Base-by-base conservation (phyloP, 495 filamentous ascomycete genomes). In the Bryoglossum gracile region DNA sequence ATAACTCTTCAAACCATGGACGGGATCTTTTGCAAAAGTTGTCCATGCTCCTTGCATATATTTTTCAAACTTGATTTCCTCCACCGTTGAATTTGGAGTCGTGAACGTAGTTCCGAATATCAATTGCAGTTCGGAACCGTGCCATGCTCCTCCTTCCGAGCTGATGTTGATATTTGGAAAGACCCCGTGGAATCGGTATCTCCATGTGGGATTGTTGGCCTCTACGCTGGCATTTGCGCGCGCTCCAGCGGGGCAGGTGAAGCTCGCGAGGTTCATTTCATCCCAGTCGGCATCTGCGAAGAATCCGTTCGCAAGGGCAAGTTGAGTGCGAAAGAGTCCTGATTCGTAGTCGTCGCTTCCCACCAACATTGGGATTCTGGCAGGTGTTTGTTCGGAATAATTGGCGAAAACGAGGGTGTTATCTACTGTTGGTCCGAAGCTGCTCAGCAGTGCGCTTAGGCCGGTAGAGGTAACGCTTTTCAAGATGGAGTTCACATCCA, bases 341-440 rank as follows among this genome's bases (percentile, higher is more conserved):
- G 62, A 58, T 57, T 77, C 73, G 57, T 70, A 62, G 50, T 73
- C 53, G 40, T 60, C 69, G 50, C 65, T 67, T 43, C 67, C 71
- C 21, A 65, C 54, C 2, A 76, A 56, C 22, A 66, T 59, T 8
- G 71, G 71, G 57, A 66, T 38, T 11, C 56, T 57, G 21, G 58
- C 52, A 16, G 46, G 50, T 21, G 62, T 66, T 41, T 46, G 49
- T 30, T 53, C 60, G 3, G 34, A 55, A 59, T 75, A 73, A 43
- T 77, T 59, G 5, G 43, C 48, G 50, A 79, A 78, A 1, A 79
- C 67, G 10, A 66, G 63, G 0, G 56, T 52, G 6, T 65, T 58
- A 51, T 77, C 75, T 21, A 68, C 58, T 1, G 70, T 73, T 2
- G 74, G 72, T 38, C 68, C 63, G 59, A 76, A 78, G 3, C 56